Evolutionary conservation across 305 asterid genomes (phyloP).

Genomic region (Fraxinus greggii): DNA sequence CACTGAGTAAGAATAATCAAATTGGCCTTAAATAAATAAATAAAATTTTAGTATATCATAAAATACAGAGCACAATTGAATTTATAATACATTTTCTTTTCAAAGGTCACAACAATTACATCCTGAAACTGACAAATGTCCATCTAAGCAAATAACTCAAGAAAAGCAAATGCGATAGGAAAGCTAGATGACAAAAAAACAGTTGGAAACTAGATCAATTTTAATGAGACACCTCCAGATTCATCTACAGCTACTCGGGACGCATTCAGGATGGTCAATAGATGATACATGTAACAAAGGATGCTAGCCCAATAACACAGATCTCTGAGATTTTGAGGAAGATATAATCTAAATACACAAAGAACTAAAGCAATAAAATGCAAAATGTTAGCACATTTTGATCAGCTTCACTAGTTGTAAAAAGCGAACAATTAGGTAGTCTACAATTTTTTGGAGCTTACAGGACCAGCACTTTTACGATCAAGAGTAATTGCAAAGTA

Average conservation of each 20-base stretch:
- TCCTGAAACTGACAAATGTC: not conserved
- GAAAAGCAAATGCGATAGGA: not conserved
- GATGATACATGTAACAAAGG: not conserved
- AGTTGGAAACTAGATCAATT: not conserved
- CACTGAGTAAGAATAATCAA: not conserved
- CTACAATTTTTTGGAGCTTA: constrained; percentile 43
- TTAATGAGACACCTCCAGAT: not conserved
- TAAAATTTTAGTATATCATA: not conserved
- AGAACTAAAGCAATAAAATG: constrained; percentile 11
- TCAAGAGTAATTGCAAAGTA: constrained; percentile 97
- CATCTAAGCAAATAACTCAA: not conserved
- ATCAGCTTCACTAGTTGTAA: constrained; percentile 21
- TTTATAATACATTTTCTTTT: not conserved
- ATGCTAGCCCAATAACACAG: not conserved
- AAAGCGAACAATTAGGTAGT: constrained; percentile 11
- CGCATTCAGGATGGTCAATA: not conserved
- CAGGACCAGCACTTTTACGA: constrained; percentile 91
- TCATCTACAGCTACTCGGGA: not conserved
- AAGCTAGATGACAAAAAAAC: not conserved
- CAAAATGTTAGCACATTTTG: not conserved
- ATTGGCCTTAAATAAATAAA: not conserved
- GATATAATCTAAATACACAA: not conserved
- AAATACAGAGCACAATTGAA: not conserved
- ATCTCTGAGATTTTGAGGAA: not conserved
- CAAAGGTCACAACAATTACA: not conserved